Evolutionary conservation across 257 asterid species (phyloP).

Genomic region (Haberlea rhodopensis): DNA sequence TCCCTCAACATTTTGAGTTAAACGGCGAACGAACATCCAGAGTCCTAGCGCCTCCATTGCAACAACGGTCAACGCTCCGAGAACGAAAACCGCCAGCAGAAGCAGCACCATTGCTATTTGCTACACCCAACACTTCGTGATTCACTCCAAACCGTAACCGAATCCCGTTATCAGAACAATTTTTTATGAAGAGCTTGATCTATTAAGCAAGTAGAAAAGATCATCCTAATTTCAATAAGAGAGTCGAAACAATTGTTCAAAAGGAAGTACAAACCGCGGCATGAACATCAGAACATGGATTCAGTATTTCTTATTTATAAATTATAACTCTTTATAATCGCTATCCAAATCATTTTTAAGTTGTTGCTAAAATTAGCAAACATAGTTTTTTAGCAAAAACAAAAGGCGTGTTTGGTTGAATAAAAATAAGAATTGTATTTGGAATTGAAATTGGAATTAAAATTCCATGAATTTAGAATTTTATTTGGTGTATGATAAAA

Average conservation of each 20-base stretch:
- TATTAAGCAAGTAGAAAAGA: conserved; percentile 1
- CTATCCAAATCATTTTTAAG: too few species aligned
- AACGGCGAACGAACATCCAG: conserved; percentile 51
- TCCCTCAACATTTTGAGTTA: conserved; percentile 41
- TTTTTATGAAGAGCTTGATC: conserved; percentile 12
- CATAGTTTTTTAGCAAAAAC: too few species aligned
- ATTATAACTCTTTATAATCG: too few species aligned
- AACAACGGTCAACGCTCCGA: conserved; percentile 68
- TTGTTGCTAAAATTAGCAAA: too few species aligned
- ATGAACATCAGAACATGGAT: too few species aligned
- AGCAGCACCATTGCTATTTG: conserved; percentile 47
- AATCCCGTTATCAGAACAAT: conserved; percentile 10
- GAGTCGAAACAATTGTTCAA: background rate
- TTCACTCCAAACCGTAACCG: conserved; percentile 16
- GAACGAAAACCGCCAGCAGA: conserved; percentile 48
- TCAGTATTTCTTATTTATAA: too few species aligned
- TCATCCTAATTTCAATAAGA: background rate
- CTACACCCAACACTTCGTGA: conserved; percentile 11
- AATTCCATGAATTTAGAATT: too few species aligned
- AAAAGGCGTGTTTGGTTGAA: too few species aligned
- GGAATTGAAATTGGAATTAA: too few species aligned
- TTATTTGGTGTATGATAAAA: too few species aligned
- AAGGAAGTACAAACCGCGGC: too few species aligned
- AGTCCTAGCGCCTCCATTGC: conserved; percentile 55
- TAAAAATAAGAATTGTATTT: too few species aligned